Evolutionary conservation across 2,329 filamentous ascomycete genomes (phyloP), one percentile per base, ranked within the genome.

Genomic region (Colletotrichum tropicicola): DNA sequence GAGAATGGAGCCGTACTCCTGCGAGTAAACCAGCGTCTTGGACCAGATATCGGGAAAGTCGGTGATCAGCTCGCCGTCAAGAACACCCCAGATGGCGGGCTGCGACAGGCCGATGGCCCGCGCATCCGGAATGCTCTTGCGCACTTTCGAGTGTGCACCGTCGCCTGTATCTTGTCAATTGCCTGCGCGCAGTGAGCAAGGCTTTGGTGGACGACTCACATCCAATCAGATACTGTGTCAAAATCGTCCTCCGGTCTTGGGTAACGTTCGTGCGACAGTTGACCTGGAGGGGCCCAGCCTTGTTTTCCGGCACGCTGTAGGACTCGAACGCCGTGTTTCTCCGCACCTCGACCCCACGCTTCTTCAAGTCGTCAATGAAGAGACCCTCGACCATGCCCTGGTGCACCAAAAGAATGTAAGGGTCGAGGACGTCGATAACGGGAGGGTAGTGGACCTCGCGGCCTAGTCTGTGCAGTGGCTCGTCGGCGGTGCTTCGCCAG

Each of bases 21-120:
- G 87, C 3, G 88, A 90, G 68, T 90, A 89, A 7, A 92, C 83
- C 0, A 91, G 84, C 0, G 89, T 89, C 77, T 92, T 92, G 74
- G 87, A 91, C 89, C 90, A 92, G 51, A 92, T 85, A 70, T 92
- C 90, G 1, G 91, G 91, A 69, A 93, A 92, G 73, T 92, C 84
- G 7, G 90, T 92, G 44, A 90, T 87, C 9, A 92, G 78, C 73
- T 88, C 87, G 69, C 90, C 90, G 73, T 93, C 91, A 3, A 93
- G 78, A 3, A 93, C 90, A 59, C 90, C 91, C 91, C 91, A 93
- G 35, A 87, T 81, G 19, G 83, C 81, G 12, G 82, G 77, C 65
- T 84, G 82, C 9, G 89, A 86, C 72, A 83, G 75, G 53, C 83
- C 82, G 23, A 89, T 83, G 4, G 87, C 85, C 68, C 89, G 82